Evolutionary conservation across 1,139 yeast species (phyloP).

Genomic region (Kodamaea sp.): DNA sequence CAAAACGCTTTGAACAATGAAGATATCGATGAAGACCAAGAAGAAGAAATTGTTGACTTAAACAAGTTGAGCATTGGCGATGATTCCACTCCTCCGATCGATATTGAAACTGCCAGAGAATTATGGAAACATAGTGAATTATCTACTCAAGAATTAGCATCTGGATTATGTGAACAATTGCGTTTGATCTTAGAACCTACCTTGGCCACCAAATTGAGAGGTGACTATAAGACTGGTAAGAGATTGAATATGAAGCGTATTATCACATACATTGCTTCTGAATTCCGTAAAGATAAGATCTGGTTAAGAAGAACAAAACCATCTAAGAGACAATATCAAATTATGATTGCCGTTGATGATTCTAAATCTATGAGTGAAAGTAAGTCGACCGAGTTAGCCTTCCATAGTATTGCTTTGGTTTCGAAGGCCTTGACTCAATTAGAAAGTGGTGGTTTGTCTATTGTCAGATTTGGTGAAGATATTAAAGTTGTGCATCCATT

Average conservation of each 20-base stretch:
- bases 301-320: slow-evolving; percentile 99
- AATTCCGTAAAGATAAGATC: slow-evolving; percentile 94
- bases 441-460: slow-evolving; percentile 90
- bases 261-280: slow-evolving; percentile 96
- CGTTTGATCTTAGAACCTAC: slow-evolving; percentile 94
- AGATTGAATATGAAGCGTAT: slow-evolving; percentile 95
- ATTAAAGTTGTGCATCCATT: slow-evolving; percentile 87
- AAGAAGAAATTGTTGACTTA: slow-evolving; percentile 27
- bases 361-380: slow-evolving; percentile 97
- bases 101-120: slow-evolving; percentile 64
- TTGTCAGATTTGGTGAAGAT: slow-evolving; percentile 86
- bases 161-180: slow-evolving; percentile 87
- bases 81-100: slow-evolving; percentile 41
- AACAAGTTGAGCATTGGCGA: slow-evolving; percentile 25
- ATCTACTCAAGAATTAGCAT: slow-evolving; percentile 81
- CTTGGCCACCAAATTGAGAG: slow-evolving; percentile 84
- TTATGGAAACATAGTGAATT: slow-evolving; percentile 82
- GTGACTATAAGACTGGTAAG: slow-evolving; percentile 97
- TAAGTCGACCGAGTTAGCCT: slow-evolving; percentile 83
- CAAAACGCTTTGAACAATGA: slow-evolving; percentile 25
- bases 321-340: slow-evolving; percentile 93
- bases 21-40: slow-evolving; percentile 25
- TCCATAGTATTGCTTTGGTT: slow-evolving; percentile 91
- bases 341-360: slow-evolving; percentile 96
- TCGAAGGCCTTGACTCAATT: slow-evolving; percentile 90